Conservation (phyloP, 345 rosid genomes). For the Moringa oleifera region DNA sequence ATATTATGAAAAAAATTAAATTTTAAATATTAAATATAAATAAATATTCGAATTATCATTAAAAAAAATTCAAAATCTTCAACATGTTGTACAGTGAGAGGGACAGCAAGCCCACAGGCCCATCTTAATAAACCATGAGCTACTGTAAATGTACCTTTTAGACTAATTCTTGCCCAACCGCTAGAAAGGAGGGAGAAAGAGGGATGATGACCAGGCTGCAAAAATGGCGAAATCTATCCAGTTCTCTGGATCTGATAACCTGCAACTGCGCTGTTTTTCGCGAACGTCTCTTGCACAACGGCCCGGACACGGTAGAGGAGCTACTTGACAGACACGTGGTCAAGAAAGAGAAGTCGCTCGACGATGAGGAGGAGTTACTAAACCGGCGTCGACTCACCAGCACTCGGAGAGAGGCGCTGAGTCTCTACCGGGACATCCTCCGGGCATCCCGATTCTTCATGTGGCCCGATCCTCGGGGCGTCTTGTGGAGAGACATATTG, state of each 20-base stretch:
- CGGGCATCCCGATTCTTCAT: conserved; percentile 75
- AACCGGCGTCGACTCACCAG: conserved; percentile 56
- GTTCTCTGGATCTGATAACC: conserved; percentile 1
- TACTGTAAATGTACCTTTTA: too few relatives aligned
- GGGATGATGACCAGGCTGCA: conserved; percentile 35
- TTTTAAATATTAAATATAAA: too few relatives aligned
- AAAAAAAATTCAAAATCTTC: too few relatives aligned
- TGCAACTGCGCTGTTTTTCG: conserved; percentile 2
- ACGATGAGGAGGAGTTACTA: conserved; percentile 54
- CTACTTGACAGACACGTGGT: conserved; percentile 67
- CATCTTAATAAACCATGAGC: too few relatives aligned
- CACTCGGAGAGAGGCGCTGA: conserved; percentile 68
- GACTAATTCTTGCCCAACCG: too few relatives aligned
- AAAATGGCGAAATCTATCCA: conserved; percentile 35
- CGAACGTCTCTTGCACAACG: conserved; percentile 47
- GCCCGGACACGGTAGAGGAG: conserved; percentile 84
- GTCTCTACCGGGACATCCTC: conserved; percentile 78
- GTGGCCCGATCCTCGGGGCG: conserved; percentile 74
- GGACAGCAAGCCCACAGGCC: too few relatives aligned
- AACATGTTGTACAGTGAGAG: too few relatives aligned
- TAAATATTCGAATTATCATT: too few relatives aligned
- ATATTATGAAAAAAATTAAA: too few relatives aligned
- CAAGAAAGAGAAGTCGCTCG: conserved; percentile 49
- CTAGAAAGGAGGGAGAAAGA: conserved; percentile 1
- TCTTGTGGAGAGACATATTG: conserved; percentile 67